These are phyloP conservation scores for Cryptosporidium bovis DNA, from an alignment of 169 alveolate genomes.

Conservation along the genomic window DNA sequence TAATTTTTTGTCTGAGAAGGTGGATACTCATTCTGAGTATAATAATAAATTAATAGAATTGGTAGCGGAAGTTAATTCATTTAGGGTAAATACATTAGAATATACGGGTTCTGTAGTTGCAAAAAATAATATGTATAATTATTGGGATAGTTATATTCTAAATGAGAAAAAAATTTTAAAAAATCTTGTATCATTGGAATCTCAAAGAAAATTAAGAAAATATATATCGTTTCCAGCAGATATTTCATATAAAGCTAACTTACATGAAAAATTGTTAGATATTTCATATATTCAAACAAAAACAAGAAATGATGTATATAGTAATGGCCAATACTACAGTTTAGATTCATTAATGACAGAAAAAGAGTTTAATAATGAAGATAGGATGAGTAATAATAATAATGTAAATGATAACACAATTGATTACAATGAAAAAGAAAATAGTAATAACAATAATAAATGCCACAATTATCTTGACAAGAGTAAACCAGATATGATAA, in stretches of 20 bases:
- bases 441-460: neutral
- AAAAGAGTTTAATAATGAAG: neutral
- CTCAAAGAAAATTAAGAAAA: constrained; percentile 1
- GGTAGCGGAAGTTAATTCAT: constrained; percentile 41
- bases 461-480: too few species aligned
- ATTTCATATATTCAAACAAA: constrained; percentile 15
- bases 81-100: constrained; percentile 30
- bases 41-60: constrained; percentile 1
- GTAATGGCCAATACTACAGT: constrained; percentile 14
- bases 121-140: neutral
- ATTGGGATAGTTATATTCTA: constrained; percentile 22
- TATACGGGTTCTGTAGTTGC: constrained; percentile 10
- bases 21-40: neutral
- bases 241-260: constrained; percentile 20
- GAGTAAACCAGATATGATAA: neutral
- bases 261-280: neutral
- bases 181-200: neutral
- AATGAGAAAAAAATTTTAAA: constrained; percentile 9
- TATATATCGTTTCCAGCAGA: constrained; percentile 62
- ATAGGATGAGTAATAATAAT: neutral
- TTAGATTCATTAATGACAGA: neutral
- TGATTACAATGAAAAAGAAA: neutral
- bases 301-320: constrained; percentile 11
- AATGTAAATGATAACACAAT: neutral
- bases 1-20: neutral